Percentiles rank a stretch among this genome's conserved stretches.
Evolutionary conservation across 2,329 filamentous ascomycete species (phyloP).

Genomic region (Cercospora sp.): DNA sequence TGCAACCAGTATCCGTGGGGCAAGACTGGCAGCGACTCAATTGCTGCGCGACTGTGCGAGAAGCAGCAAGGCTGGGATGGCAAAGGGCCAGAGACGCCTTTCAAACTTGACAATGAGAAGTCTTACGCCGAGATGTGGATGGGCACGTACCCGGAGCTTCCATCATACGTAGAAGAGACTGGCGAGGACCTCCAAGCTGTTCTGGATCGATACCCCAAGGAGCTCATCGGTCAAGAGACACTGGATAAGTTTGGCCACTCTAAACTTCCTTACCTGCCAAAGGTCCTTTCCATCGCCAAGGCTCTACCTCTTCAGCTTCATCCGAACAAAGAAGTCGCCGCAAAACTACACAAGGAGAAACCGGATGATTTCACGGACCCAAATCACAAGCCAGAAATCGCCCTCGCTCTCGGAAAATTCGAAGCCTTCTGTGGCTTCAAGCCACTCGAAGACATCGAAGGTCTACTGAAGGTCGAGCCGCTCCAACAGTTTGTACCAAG

Average conservation of each 20-base stretch:
- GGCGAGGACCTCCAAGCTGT: constrained; percentile 66
- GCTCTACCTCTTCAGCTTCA: constrained; percentile 74
- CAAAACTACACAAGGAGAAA: constrained; percentile 62
- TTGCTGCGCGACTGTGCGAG: constrained; percentile 65
- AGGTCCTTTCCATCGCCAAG: constrained; percentile 73
- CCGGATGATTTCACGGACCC: constrained; percentile 67
- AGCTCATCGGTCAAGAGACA: constrained; percentile 63
- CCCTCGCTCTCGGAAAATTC: constrained; percentile 68
- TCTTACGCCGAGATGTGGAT: constrained; percentile 72
- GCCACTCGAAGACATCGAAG: constrained; percentile 59
- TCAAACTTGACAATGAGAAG: constrained; percentile 64
- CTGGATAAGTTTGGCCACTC: constrained; percentile 60
- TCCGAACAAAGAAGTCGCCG: constrained; percentile 67
- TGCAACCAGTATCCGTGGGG: constrained; percentile 68
- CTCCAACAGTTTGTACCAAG: constrained; percentile 56
- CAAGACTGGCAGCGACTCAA: constrained; percentile 63
- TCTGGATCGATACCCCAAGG: constrained; percentile 60
- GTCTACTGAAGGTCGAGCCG: constrained; percentile 57
- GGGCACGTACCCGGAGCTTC: constrained; percentile 71
- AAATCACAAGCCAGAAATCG: constrained; percentile 81
- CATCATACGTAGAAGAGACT: constrained; percentile 62
- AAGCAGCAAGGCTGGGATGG: constrained; percentile 58
- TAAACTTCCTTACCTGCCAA: constrained; percentile 71
- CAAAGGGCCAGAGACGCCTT: constrained; percentile 47
- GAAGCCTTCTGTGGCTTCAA: constrained; percentile 78